A percentile compares a stretch with the other conserved stretches of the same genome.
These are phyloP conservation scores for Cytospora chrysosperma DNA, from an alignment of 2,329 filamentous ascomycete genomes.

Conservation along the genomic window DNA sequence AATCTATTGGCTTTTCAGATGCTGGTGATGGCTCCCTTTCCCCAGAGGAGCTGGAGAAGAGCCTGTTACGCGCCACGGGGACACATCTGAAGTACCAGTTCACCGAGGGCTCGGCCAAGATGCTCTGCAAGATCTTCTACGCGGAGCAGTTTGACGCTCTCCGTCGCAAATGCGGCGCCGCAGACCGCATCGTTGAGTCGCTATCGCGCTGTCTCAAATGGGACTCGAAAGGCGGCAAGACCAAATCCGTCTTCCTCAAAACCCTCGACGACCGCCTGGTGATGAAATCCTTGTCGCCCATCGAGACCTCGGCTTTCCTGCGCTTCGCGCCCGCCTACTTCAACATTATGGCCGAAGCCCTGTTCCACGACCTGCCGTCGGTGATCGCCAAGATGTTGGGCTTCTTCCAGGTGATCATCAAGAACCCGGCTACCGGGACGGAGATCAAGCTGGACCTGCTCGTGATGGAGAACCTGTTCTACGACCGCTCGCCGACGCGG, in stretches of 20 bases:
- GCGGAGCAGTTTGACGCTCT: conserved; percentile 97
- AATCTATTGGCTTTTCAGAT: conserved; percentile 36
- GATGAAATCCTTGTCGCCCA: conserved; percentile 83
- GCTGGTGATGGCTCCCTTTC: conserved; percentile 43
- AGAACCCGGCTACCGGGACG: conserved; percentile 85
- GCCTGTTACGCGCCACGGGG: conserved; percentile 78
- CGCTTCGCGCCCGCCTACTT: conserved; percentile 97
- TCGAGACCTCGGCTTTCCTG: conserved; percentile 92
- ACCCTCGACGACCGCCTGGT: conserved; percentile 93
- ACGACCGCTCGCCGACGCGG: conserved; percentile 84
- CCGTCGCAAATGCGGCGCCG: conserved; percentile 85
- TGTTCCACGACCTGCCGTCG: conserved; percentile 92
- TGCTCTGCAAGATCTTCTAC: conserved; percentile 98
- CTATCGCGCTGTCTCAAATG: conserved; percentile 94
- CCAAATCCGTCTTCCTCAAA: conserved; percentile 95
- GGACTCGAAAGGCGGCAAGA: conserved; percentile 97
- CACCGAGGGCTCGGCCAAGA: conserved; percentile 86
- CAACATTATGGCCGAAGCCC: conserved; percentile 90
- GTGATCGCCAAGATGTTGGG: conserved; percentile 99
- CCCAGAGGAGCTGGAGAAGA: conserved; percentile 79
- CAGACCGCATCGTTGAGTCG: conserved; percentile 92
- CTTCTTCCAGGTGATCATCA: conserved; percentile 96
- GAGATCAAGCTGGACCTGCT: conserved; percentile 94
- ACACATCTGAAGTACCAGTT: conserved; percentile 97
- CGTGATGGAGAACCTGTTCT: conserved; percentile 97